Evolutionary conservation across 805 yeast species (phyloP).

Genomic region (Candida chilensis): DNA sequence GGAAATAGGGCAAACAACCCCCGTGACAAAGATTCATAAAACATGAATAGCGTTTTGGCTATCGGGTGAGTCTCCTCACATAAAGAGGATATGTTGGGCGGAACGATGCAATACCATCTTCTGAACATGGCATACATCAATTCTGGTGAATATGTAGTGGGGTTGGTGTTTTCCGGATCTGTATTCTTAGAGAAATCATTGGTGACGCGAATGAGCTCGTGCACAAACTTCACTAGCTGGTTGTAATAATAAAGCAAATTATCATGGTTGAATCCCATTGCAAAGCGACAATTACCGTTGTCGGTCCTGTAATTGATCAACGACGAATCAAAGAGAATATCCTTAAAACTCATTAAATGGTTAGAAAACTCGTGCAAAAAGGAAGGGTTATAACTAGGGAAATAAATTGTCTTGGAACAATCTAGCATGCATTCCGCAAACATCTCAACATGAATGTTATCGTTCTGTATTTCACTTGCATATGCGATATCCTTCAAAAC

Average conservation of each 20-base stretch:
- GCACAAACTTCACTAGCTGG: conserved; percentile 5
- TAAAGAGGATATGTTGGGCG: conserved; percentile 9
- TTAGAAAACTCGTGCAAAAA: conserved; percentile 9
- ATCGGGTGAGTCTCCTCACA: conserved; percentile 5
- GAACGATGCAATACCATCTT: conserved; percentile 12
- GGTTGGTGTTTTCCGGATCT: conserved; percentile 1
- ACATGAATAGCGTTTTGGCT: conserved; percentile 6
- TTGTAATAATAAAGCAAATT: conserved; percentile 5
- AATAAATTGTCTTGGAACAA: conserved; percentile 1
- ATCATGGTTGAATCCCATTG: conserved; percentile 1
- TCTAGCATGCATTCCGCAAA: conserved; percentile 1
- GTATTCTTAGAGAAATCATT: not conserved
- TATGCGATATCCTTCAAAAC: not conserved
- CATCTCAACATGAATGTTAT: not conserved
- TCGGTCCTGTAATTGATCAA: conserved; percentile 1
- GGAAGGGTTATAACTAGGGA: conserved; percentile 15
- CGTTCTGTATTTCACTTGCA: not conserved
- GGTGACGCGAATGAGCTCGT: conserved; percentile 1
- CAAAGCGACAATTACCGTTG: conserved; percentile 2
- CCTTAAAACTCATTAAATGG: conserved; percentile 6
- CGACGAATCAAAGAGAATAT: conserved; percentile 1
- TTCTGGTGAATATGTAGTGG: conserved; percentile 2
- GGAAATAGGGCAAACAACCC: conserved; percentile 14
- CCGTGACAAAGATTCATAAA: conserved; percentile 7
- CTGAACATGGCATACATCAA: conserved; percentile 10